Conservation (phyloP, 148 eudicot genomes). For the Arbutus unedo region DNA sequence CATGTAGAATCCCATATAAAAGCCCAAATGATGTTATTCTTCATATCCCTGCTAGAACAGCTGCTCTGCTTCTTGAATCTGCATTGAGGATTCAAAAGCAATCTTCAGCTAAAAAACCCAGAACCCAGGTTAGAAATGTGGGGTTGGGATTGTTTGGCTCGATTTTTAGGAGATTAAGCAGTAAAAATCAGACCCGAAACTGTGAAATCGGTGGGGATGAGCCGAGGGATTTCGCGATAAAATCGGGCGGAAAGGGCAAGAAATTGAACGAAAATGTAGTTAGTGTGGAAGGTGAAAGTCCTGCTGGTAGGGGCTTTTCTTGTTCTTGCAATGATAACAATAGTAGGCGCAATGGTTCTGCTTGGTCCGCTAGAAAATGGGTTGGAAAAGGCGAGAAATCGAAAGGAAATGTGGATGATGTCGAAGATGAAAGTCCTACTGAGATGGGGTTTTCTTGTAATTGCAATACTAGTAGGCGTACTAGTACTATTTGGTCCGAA, state of each 20-base stretch:
- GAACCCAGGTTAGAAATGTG: constrained; percentile 31
- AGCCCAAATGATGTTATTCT: constrained; percentile 47
- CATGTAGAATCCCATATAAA: constrained; percentile 35
- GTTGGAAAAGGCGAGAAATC: constrained; percentile 12
- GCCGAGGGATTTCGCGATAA: constrained; percentile 1
- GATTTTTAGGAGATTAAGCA: constrained; percentile 41
- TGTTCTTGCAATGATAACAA: constrained; percentile 30
- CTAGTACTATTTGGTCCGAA: constrained; percentile 47
- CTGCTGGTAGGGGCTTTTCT: constrained; percentile 9
- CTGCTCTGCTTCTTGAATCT: constrained; percentile 66
- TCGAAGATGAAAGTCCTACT: constrained; percentile 1
- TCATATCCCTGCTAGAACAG: constrained; percentile 67
- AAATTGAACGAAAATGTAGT: constrained; percentile 13
- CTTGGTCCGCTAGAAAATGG: constrained; percentile 29
- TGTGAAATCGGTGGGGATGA: constrained; percentile 9
- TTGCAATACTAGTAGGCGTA: constrained; percentile 38
- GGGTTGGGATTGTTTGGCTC: constrained; percentile 63
- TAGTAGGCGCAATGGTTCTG: constrained; percentile 39
- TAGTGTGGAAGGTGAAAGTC: background rate
- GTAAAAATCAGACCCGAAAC: constrained; percentile 30
- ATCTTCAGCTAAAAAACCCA: constrained; percentile 29
- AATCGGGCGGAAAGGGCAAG: constrained; percentile 7
- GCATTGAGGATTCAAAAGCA: constrained; percentile 61
- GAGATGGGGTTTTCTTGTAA: constrained; percentile 20
- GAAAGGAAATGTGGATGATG: constrained; percentile 7